These are phyloP conservation scores for Lentinula edodes DNA, from an alignment of 768 basidiomycete genomes.

Conservation along the genomic window DNA sequence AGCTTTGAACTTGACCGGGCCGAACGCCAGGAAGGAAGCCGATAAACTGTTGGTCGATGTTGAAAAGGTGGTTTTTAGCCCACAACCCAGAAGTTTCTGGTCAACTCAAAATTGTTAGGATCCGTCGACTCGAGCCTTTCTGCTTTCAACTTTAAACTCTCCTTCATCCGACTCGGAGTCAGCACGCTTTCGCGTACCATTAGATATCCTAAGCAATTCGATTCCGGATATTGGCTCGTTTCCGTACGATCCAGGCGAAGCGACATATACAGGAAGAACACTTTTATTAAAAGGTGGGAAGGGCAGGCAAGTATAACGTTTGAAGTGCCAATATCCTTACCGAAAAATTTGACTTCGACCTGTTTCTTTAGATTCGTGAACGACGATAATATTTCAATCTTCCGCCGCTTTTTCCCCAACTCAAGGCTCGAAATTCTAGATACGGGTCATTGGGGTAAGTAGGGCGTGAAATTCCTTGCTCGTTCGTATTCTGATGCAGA, in stretches of 20 bases:
- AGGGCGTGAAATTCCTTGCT: not conserved
- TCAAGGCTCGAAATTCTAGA: conserved; percentile 59
- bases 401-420: conserved; percentile 69
- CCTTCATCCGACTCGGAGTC: conserved; percentile 21
- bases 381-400: conserved; percentile 53
- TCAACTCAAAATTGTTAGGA: conserved; percentile 39
- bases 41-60: not conserved
- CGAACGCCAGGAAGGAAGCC: not conserved
- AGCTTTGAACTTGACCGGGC: not conserved
- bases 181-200: conserved; percentile 69
- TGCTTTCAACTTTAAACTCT: conserved; percentile 79
- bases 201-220: conserved; percentile 55
- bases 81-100: not conserved
- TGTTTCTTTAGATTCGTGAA: conserved; percentile 62
- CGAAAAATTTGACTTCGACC: not conserved
- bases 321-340: not conserved
- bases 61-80: not conserved
- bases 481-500: not conserved
- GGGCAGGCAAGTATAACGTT: conserved; percentile 50
- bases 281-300: conserved; percentile 74
- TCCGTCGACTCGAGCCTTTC: conserved; percentile 68
- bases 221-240: conserved; percentile 70
- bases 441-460: conserved; percentile 84
- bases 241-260: conserved; percentile 58
- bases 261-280: conserved; percentile 50